Percentiles rank a stretch among this genome's conserved stretches.
Evolutionary conservation across 305 asterid species (phyloP).

Genomic region (Lippia alba): DNA sequence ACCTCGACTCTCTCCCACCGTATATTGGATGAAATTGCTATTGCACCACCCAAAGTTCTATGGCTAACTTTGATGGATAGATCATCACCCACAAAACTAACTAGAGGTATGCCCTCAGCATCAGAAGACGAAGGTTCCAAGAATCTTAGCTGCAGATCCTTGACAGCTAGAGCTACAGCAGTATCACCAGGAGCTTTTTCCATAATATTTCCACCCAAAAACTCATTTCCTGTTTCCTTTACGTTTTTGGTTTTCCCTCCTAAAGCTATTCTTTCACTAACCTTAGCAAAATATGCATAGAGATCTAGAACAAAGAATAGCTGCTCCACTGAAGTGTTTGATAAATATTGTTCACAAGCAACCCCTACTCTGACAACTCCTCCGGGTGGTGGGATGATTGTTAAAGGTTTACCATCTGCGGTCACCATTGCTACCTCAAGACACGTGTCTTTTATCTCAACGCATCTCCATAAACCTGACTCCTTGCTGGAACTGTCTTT

Average conservation of each 20-base stretch:
- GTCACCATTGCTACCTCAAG: constrained; percentile 95
- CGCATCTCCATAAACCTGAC: constrained; percentile 76
- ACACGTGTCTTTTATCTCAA: constrained; percentile 78
- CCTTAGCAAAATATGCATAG: constrained; percentile 74
- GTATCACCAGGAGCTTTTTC: constrained; percentile 91
- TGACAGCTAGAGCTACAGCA: constrained; percentile 70
- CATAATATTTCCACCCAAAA: constrained; percentile 53
- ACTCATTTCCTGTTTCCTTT: constrained; percentile 50
- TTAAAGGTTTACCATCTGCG: constrained; percentile 94
- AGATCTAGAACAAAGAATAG: constrained; percentile 88
- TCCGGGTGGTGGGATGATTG: constrained; percentile 89
- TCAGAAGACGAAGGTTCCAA: constrained; percentile 70
- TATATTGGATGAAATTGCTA: constrained; percentile 81
- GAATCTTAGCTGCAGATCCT: constrained; percentile 78
- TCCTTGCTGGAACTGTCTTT: constrained; percentile 41
- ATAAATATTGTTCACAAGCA: constrained; percentile 81
- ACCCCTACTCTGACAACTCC: constrained; percentile 92
- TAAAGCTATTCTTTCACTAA: constrained; percentile 74
- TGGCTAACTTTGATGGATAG: constrained; percentile 76
- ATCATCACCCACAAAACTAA: constrained; percentile 77
- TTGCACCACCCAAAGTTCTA: constrained; percentile 96
- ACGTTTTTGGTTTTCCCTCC: constrained; percentile 60
- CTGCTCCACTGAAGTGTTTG: constrained; percentile 93
- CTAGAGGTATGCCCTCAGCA: constrained; percentile 70
- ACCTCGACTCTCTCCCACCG: constrained; percentile 90